A percentile compares a stretch with the other conserved stretches of the same genome.
Conservation (phyloP, 1,284 basidiomycete genomes). For the Wallemia hederae region DNA sequence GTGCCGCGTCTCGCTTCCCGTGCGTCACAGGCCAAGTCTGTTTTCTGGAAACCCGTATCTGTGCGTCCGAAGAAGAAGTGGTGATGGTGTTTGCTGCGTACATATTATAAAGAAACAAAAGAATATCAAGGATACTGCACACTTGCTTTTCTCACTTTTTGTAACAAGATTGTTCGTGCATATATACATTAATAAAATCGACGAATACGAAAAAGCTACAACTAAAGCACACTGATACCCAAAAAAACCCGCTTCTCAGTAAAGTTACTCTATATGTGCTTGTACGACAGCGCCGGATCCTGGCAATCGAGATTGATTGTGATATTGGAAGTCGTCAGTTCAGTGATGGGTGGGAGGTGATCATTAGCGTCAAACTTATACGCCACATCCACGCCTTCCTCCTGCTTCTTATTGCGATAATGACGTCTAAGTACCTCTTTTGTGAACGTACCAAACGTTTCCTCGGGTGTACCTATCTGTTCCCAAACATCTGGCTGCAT, state of each 20-base stretch:
- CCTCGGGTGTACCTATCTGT: conserved; percentile 27
- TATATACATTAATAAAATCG: too few species aligned
- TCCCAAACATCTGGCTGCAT: conserved; percentile 67
- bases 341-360: not conserved
- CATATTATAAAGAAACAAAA: too few species aligned
- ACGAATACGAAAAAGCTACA: too few species aligned
- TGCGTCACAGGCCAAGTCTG: not conserved
- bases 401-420: conserved; percentile 20
- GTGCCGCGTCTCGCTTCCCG: not conserved
- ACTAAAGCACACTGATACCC: too few species aligned
- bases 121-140: too few species aligned
- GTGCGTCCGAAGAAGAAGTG: not conserved
- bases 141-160: too few species aligned
- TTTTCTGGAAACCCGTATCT: not conserved
- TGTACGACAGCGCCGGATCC: not conserved
- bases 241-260: too few species aligned
- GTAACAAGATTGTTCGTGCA: not conserved
- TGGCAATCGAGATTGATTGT: not conserved
- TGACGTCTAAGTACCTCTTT: conserved; percentile 51
- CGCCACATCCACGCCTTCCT: not conserved
- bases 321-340: not conserved
- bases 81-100: not conserved
- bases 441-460: conserved; percentile 68
- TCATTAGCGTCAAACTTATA: not conserved
- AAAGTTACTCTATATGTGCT: not conserved